Base-by-base conservation (phyloP, 1,284 basidiomycete genomes). In the Entoloma clypeatum region DNA sequence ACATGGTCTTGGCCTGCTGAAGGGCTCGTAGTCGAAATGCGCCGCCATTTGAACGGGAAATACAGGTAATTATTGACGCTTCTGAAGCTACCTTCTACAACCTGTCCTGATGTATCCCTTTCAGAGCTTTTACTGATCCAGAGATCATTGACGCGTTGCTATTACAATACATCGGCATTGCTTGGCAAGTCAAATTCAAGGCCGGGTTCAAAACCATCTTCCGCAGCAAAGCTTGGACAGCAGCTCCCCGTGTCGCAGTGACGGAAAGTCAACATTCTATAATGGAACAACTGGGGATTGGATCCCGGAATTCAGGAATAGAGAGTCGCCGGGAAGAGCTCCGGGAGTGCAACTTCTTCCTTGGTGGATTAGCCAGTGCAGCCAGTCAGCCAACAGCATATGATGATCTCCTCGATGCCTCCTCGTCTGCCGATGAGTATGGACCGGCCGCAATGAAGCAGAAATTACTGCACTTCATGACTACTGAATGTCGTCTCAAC, bases 71-170 rank as follows among this genome's bases (percentile, higher is more conserved):
- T 39, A 17, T 25, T 22, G 14, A 14, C 35, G 31, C 19, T 40
- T 22, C 29, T 26, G 33, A 13, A 23, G 25, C 18, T 17, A 34
- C 7, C 29, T 14, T 36, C 11, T 18, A 18, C 14, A 13, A 31
- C 32, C 35, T 5, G 21, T 26, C 2, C 14, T 8, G 27, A 9
- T 34, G 4, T 22, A 32, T 29, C 21, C 2, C 33, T 16, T 24
- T 3, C 23, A 63, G 69, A 19, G 69, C 67, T 13, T 70, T 67
- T 45, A 69, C 69, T 4, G 68, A 72, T 43, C 63, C 67, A 10
- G 69, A 73, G 29, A 62, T 72, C 36, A 52, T 73, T 16, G 68
- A 71, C 34, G 66, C 63, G 0, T 54, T 72, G 7, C 55, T 72
- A 26, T 57, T 72, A 5, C 68, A 71, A 30, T 60, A 67, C 51